phyloP scores from a whole-genome alignment of 768 basidiomycete genomes.

The Termitomyces sp. region DNA sequence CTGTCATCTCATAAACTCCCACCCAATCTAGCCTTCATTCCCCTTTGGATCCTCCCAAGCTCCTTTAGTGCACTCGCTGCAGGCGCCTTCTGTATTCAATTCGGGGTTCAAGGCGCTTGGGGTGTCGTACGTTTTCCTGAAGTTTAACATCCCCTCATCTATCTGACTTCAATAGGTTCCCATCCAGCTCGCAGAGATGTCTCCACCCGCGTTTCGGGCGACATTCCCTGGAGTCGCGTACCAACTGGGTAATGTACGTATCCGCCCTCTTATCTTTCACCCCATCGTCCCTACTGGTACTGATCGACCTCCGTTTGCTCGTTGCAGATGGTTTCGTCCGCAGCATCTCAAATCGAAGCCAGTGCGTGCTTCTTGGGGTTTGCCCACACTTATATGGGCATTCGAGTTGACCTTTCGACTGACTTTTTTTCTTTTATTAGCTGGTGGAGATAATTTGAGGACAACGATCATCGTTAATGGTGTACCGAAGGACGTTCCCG shows the following conservation, averaged over 20 bases:
- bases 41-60: conserved; percentile 80
- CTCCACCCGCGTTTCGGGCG: conserved; percentile 85
- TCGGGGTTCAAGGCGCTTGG: conserved; percentile 91
- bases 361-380: conserved; percentile 29
- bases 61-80: conserved; percentile 68
- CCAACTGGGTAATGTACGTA: conserved; percentile 70
- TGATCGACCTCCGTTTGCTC: not conserved
- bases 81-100: conserved; percentile 84
- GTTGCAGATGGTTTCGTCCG: conserved; percentile 58
- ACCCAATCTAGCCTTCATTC: conserved; percentile 46
- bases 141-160: conserved; percentile 23
- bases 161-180: conserved; percentile 48
- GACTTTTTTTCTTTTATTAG: conserved; percentile 22
- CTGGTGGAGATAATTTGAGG: conserved; percentile 56
- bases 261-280: not conserved
- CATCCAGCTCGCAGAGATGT: conserved; percentile 79
- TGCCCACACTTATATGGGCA: too few relatives aligned
- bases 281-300: not conserved
- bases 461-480: conserved; percentile 49
- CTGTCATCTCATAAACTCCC: not conserved
- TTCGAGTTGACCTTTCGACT: conserved; percentile 12
- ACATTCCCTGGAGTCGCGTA: conserved; percentile 86
- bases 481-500: conserved; percentile 38
- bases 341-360: conserved; percentile 80
- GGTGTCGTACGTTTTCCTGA: conserved; percentile 57